Conservation (phyloP, 2,329 filamentous ascomycete species). For the Cercospora sp. region DNA sequence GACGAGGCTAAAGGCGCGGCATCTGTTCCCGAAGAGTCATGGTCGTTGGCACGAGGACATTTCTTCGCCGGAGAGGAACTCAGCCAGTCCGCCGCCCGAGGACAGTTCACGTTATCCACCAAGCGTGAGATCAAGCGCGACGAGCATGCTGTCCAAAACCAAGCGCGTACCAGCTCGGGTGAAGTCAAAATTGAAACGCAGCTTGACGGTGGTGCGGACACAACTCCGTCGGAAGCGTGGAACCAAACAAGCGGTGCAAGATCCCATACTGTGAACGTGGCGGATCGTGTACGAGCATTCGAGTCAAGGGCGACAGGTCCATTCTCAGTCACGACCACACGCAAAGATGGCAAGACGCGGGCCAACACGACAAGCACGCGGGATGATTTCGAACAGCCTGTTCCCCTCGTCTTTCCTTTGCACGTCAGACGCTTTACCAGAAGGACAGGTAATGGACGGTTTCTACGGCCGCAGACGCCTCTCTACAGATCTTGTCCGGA, state of each 20-base stretch:
- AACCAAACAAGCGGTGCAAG: background rate
- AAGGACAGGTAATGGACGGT: conserved; percentile 26
- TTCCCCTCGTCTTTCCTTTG: conserved; percentile 33
- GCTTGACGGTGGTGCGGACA: conserved; percentile 18
- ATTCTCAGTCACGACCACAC: background rate
- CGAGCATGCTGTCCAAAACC: conserved; percentile 6
- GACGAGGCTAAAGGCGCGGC: background rate
- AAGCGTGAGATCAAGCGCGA: conserved; percentile 4
- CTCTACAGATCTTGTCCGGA: conserved; percentile 28
- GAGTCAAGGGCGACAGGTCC: conserved; percentile 17
- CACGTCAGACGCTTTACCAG: conserved; percentile 32
- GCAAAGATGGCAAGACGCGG: conserved; percentile 1
- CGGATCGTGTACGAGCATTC: conserved; percentile 25
- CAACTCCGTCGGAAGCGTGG: conserved; percentile 13
- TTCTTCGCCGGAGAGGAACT: conserved; percentile 8
- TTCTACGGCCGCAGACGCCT: conserved; percentile 32
- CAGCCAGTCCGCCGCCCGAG: conserved; percentile 19
- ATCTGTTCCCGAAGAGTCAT: conserved; percentile 13
- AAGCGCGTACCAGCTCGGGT: conserved; percentile 1
- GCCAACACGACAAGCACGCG: background rate
- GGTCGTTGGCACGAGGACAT: conserved; percentile 19
- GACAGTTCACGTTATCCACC: conserved; percentile 12
- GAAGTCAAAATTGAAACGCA: conserved; percentile 19
- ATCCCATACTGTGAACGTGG: conserved; percentile 18
- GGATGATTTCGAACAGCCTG: conserved; percentile 1